A percentile compares a stretch with the other conserved stretches of the same genome.
Evolutionary conservation across 805 yeast genomes (phyloP).

Genomic region (Yarrowia sp.): DNA sequence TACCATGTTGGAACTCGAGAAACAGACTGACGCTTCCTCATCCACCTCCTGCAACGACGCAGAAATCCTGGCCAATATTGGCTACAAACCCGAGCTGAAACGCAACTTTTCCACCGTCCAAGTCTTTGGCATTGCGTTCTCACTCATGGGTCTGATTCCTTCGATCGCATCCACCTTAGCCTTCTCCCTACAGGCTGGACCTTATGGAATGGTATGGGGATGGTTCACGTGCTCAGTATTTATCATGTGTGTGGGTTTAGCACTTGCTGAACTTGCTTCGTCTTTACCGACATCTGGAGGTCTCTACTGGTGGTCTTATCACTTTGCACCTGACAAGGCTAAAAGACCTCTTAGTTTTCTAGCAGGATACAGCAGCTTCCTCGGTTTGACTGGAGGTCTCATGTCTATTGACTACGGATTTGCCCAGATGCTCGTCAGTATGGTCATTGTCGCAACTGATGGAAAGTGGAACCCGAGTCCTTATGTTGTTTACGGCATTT

Average conservation of each 20-base stretch:
- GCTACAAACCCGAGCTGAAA: neutral
- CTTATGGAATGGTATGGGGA: neutral
- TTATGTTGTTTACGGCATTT: neutral
- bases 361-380: neutral
- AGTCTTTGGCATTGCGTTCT: neutral
- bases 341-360: neutral
- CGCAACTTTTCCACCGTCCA: neutral
- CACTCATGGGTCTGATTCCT: neutral
- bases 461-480: neutral
- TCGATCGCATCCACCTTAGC: neutral
- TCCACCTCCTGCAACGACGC: neutral
- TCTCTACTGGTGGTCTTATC: neutral
- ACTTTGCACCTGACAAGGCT: neutral
- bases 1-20: neutral
- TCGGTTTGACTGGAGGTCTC: neutral
- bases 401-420: neutral
- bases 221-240: neutral
- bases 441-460: neutral
- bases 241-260: neutral
- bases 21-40: neutral
- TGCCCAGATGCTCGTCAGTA: neutral
- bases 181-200: neutral
- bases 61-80: neutral
- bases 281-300: neutral
- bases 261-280: neutral